Evolutionary conservation across 2,329 filamentous ascomycete genomes (phyloP), one percentile per base, ranked within the genome.

Genomic region (Ascochyta lentis): DNA sequence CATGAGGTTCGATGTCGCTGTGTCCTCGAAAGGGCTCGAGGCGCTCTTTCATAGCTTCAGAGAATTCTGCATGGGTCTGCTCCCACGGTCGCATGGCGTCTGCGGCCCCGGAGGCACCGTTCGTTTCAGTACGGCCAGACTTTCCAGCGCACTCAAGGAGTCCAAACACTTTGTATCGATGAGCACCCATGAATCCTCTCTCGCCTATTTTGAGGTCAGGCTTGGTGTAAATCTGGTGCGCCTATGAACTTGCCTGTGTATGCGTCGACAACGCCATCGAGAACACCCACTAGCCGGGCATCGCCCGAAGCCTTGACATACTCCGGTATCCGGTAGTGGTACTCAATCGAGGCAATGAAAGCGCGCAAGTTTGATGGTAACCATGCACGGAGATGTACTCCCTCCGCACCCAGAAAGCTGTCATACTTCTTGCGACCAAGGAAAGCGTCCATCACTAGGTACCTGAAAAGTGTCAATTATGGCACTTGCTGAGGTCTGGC

Each of bases 151-250:
- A 78, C 54, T 84, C 82, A 0, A 84, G 77, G n/a, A 65, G 59
- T 1, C 82, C 83, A 58, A 83, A 84, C 4, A 84, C 82, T 62
- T 84, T 84, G 66, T 84, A 84, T n/a, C 82, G 72, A 61, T 85
- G 82, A 0, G 79, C 80, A 5, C 83, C 82, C 82, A 84, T 83
- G 63, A 84, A 84, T 0, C 83, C 82, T 19, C 82, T 75, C 59
- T 84, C 82, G 0, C 82, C 24, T 26, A 26, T 6, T 6, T 6
- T 26, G 5, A 26, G 24, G 24, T 26, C 24, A 26, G 24, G 6
- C 24, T 26, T 26, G 5, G 24, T 26, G 24, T 26, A 8, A 26
- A 26, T 19, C 3, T 19, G 3, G 8, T 26, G 24, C 5, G 24
- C 7, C 24, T 26, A 8, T 26, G 24, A 8, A 26, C 24, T 26